Conservation (phyloP, 164 flowering plant species). For the Stephania japonica region DNA sequence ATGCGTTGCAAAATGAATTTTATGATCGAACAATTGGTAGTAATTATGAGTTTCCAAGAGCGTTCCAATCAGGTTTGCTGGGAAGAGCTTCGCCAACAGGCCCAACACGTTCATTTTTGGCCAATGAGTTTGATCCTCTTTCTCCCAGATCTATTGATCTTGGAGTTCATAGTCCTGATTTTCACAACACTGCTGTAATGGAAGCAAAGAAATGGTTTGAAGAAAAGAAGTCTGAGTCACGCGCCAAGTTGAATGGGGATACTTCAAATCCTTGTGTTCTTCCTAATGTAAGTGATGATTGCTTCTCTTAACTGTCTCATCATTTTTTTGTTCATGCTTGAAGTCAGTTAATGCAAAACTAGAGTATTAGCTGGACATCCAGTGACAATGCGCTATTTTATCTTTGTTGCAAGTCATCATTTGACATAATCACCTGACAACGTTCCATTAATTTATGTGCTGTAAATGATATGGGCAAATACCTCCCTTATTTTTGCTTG, state of each 20-base stretch:
- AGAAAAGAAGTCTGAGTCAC: constrained; percentile 51
- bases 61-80: constrained; percentile 7
- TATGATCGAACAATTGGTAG: constrained; percentile 16
- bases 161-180: constrained; percentile 22
- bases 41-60: constrained; percentile 12
- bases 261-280: constrained; percentile 20
- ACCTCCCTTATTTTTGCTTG: neutral
- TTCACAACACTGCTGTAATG: constrained; percentile 39
- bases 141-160: constrained; percentile 17
- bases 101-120: constrained; percentile 6
- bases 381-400: neutral
- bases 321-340: neutral
- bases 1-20: constrained; percentile 20
- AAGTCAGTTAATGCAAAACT: neutral
- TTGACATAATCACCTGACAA: neutral
- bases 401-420: neutral
- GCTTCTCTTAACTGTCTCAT: neutral
- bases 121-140: constrained; percentile 11
- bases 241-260: constrained; percentile 33
- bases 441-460: neutral
- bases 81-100: constrained; percentile 4
- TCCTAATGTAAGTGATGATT: constrained; percentile 37
- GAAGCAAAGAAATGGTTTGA: constrained; percentile 76
- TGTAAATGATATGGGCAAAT: neutral
- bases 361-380: neutral